Evolutionary conservation across 768 basidiomycete species (phyloP).

Genomic region (Pisolithus microcarpus): DNA sequence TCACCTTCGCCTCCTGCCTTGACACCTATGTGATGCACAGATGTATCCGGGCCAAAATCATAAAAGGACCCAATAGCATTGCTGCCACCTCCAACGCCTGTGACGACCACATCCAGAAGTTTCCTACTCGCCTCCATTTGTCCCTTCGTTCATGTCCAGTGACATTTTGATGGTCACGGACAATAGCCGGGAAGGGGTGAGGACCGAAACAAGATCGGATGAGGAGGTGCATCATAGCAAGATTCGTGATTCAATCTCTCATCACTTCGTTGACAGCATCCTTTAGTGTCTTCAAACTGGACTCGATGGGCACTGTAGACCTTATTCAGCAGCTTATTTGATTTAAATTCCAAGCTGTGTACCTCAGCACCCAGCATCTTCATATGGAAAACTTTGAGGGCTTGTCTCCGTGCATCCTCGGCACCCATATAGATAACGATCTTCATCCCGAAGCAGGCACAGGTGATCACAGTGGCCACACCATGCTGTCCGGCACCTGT

Average conservation of each 20-base stretch:
- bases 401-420: conserved; percentile 93
- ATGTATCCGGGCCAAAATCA: conserved; percentile 88
- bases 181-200: conserved; percentile 98
- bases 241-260: too few relatives aligned
- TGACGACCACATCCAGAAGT: conserved; percentile 89
- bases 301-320: conserved; percentile 66
- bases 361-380: conserved; percentile 94
- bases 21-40: conserved; percentile 83
- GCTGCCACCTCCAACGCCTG: conserved; percentile 92
- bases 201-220: too few relatives aligned
- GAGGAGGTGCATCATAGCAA: too few relatives aligned
- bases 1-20: conserved; percentile 99
- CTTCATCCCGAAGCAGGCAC: conserved; percentile 92
- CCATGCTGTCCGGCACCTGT: conserved; percentile 99
- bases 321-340: not conserved
- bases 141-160: conserved; percentile 92
- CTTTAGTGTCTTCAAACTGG: conserved; percentile 92
- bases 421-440: conserved; percentile 98
- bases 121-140: conserved; percentile 76
- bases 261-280: conserved; percentile 98
- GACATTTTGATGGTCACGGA: conserved; percentile 94
- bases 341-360: not conserved
- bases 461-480: conserved; percentile 97
- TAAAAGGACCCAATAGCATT: conserved; percentile 98
- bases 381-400: conserved; percentile 93